Evolutionary conservation across 306 rosid genomes (phyloP).

Genomic region (Vachellia collinsii): DNA sequence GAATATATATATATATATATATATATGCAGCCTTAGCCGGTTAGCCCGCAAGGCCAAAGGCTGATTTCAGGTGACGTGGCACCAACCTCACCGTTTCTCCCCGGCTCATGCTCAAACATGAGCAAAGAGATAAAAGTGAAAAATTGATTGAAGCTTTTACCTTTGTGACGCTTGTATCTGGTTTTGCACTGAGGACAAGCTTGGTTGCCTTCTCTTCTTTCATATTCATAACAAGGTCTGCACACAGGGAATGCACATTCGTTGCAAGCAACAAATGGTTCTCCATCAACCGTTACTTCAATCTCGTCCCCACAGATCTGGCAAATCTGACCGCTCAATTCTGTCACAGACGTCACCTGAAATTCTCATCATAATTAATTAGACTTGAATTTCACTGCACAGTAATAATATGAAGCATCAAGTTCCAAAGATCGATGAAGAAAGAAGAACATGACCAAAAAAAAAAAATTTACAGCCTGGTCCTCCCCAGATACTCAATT

Average conservation of each 20-base stretch:
- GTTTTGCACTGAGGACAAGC: slow-evolving; percentile 95
- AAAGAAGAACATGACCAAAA: not conserved
- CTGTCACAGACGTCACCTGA: slow-evolving; percentile 76
- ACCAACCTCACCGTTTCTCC: no score
- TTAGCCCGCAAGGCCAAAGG: no score
- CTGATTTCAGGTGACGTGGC: no score
- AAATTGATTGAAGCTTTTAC: slow-evolving; percentile 33
- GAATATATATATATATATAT: no score
- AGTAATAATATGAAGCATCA: slow-evolving; percentile 21
- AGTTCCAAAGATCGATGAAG: not conserved
- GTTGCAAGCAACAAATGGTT: slow-evolving; percentile 90
- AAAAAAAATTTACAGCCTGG: not conserved
- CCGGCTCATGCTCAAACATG: not conserved
- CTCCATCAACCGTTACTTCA: slow-evolving; percentile 75
- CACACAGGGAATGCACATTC: slow-evolving; percentile 98
- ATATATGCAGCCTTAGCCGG: no score
- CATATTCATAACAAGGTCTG: slow-evolving; percentile 89
- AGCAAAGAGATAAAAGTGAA: not conserved
- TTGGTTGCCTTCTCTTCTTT: slow-evolving; percentile 93
- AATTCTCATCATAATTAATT: slow-evolving; percentile 32
- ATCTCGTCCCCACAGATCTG: slow-evolving; percentile 97
- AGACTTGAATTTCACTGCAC: slow-evolving; percentile 14
- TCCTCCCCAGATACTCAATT: slow-evolving; percentile 14
- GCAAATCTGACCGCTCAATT: slow-evolving; percentile 83
- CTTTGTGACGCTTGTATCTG: slow-evolving; percentile 83